Evolutionary conservation across 2,329 filamentous ascomycete genomes (phyloP).

Genomic region (Aspergillaceae sp.): DNA sequence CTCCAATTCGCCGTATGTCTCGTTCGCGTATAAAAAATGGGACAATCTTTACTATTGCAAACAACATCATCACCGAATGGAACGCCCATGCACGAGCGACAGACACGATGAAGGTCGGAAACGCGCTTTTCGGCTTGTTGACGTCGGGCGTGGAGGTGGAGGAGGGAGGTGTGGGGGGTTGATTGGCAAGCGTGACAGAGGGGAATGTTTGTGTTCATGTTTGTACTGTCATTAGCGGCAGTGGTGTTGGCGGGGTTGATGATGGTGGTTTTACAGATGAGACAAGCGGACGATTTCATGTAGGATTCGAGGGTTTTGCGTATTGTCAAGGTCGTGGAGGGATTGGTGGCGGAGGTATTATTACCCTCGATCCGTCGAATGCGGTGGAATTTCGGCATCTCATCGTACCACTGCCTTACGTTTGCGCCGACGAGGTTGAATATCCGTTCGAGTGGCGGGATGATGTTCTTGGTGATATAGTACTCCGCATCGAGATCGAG

Average conservation of each 20-base stretch:
- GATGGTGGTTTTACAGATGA: conserved; percentile 59
- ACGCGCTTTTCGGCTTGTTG: conserved; percentile 55
- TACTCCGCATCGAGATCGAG: conserved; percentile 86
- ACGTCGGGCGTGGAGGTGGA: conserved; percentile 55
- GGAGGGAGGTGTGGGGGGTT: conserved; percentile 48
- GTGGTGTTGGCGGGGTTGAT: conserved; percentile 4
- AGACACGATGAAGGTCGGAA: conserved; percentile 59
- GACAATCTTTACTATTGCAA: conserved; percentile 87
- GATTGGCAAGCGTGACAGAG: conserved; percentile 32
- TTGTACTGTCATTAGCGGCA: background rate
- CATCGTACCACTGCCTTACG: conserved; percentile 83
- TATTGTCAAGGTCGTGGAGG: background rate
- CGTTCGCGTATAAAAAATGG: conserved; percentile 65
- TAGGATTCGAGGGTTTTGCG: conserved; percentile 85
- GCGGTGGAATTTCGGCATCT: conserved; percentile 86
- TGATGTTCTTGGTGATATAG: conserved; percentile 92
- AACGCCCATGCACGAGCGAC: conserved; percentile 68
- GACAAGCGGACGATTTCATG: conserved; percentile 69
- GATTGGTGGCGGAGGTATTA: conserved; percentile 3
- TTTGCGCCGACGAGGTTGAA: conserved; percentile 94
- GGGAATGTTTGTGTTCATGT: conserved; percentile 30
- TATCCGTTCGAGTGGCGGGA: conserved; percentile 89
- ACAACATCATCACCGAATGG: conserved; percentile 66
- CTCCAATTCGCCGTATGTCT: conserved; percentile 29
- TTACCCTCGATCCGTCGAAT: conserved; percentile 53